Percentiles rank a stretch among this genome's conserved stretches.
These are phyloP conservation scores for Logfia minima DNA, from an alignment of 129 eudicot genomes.

Conservation along the genomic window DNA sequence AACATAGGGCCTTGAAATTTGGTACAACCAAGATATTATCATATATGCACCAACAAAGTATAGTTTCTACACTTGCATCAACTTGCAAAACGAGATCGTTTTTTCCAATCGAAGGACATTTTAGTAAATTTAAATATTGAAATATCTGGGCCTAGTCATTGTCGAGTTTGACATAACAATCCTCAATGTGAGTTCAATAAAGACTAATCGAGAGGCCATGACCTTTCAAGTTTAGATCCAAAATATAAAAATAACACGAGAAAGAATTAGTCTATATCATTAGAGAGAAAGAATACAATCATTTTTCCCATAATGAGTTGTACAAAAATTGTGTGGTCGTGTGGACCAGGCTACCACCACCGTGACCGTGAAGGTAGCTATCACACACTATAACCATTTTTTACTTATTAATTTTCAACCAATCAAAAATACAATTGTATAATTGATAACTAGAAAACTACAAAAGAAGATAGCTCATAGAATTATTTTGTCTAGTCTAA, in stretches of 20 bases:
- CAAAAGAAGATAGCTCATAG: background rate
- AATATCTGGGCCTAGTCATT: conserved; percentile 28
- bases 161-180: conserved; percentile 15
- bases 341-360: conserved; percentile 30
- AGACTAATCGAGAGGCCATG: conserved; percentile 7
- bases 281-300: background rate
- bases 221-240: conserved; percentile 26
- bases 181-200: conserved; percentile 10
- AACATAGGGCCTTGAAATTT: too few species aligned
- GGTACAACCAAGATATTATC: background rate
- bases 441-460: background rate
- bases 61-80: conserved; percentile 16
- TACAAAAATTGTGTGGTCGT: background rate
- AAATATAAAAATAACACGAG: conserved; percentile 25
- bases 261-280: conserved; percentile 21
- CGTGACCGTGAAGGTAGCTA: background rate
- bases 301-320: background rate
- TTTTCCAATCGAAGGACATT: conserved; percentile 2
- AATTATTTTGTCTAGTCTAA: background rate
- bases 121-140: conserved; percentile 14
- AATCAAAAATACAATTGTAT: background rate
- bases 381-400: background rate
- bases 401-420: background rate
- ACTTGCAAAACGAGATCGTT: background rate
- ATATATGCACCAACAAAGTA: background rate